Conservation (phyloP, 2,329 filamentous ascomycete species). For the Verticillium dahliae region DNA sequence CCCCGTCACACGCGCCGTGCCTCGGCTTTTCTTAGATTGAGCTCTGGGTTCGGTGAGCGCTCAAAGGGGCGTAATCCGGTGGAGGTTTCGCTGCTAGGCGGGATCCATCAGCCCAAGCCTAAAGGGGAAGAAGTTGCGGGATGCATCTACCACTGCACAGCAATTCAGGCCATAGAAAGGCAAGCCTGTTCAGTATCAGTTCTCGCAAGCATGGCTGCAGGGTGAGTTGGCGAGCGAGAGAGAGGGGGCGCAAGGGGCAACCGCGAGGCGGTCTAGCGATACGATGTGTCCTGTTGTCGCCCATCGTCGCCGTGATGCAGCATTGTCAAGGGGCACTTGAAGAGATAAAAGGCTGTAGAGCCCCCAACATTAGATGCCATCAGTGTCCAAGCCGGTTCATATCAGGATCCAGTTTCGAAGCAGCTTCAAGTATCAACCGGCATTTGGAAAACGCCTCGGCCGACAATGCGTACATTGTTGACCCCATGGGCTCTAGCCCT, state of each 20-base stretch:
- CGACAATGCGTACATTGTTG: background rate
- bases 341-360: background rate
- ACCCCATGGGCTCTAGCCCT: constrained; percentile 4
- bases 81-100: background rate
- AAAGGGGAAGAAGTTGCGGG: background rate
- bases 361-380: background rate
- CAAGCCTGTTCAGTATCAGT: background rate
- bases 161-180: background rate
- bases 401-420: too few relatives aligned
- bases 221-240: background rate
- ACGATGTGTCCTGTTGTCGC: background rate
- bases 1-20: background rate
- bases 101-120: background rate
- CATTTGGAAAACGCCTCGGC: background rate
- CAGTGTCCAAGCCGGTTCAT: background rate
- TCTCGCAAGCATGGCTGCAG: background rate
- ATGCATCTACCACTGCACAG: background rate
- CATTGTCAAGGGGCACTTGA: background rate
- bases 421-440: too few relatives aligned
- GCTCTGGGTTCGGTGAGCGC: background rate
- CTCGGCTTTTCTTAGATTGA: background rate
- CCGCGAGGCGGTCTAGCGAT: background rate
- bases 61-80: background rate
- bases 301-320: background rate
- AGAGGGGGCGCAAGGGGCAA: background rate